phyloP scores from a whole-genome alignment of 441 rosid genomes.

The Biscutella laevigata region DNA sequence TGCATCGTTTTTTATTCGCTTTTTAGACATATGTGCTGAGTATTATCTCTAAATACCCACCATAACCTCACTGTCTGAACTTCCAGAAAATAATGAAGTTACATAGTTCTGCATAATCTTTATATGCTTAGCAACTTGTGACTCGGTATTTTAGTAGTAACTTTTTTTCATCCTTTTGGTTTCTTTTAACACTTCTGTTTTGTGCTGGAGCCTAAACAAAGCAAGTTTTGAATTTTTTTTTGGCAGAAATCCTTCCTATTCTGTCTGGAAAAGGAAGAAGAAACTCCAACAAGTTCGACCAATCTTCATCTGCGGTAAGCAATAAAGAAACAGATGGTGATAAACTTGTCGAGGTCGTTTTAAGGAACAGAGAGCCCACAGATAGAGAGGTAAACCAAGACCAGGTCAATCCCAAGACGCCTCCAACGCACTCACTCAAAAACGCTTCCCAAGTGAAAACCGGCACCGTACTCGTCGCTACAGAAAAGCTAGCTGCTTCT shows the following conservation, averaged over 20 bases:
- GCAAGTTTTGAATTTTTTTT: not conserved
- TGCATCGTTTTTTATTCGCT: slow-evolving; percentile 14
- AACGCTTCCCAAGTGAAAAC: slow-evolving; percentile 31
- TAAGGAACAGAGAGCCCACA: slow-evolving; percentile 30
- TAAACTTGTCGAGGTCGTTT: slow-evolving; percentile 42
- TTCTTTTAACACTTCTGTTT: not conserved
- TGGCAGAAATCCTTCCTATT: slow-evolving; percentile 45
- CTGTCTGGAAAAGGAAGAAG: slow-evolving; percentile 29
- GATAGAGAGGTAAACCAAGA: slow-evolving; percentile 26
- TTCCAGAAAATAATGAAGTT: not conserved
- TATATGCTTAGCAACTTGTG: slow-evolving; percentile 2
- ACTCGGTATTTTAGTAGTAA: not conserved
- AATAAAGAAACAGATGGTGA: slow-evolving; percentile 30
- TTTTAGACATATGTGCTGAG: not conserved
- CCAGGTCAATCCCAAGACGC: slow-evolving; percentile 19
- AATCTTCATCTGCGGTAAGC: slow-evolving; percentile 16
- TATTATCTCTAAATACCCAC: not conserved
- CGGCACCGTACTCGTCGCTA: slow-evolving; percentile 63
- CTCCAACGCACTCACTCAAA: slow-evolving; percentile 26
- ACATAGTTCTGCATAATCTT: not conserved
- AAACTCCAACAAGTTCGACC: slow-evolving; percentile 23
- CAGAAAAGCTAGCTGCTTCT: slow-evolving; percentile 40
- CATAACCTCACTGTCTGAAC: slow-evolving; percentile 2
- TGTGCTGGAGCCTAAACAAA: slow-evolving; percentile 4
- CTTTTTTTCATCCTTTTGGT: not conserved